Evolutionary conservation across 2,329 filamentous ascomycete genomes (phyloP).

Genomic region (Lecanicillium sp.): DNA sequence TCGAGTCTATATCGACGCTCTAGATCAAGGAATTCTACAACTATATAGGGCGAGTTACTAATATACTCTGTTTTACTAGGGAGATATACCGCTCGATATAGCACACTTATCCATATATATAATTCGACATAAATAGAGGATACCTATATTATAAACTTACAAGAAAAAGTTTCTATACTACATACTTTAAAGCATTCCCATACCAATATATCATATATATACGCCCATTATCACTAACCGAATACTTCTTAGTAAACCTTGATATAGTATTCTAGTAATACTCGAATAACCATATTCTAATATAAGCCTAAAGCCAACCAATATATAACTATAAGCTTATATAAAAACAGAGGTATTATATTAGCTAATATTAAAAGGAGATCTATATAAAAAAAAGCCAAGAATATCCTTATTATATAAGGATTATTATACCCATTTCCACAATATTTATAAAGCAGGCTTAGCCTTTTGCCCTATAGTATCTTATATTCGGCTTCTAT

Average conservation of each 20-base stretch:
- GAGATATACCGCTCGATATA: too few species aligned
- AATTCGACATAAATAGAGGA: too few species aligned
- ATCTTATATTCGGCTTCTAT: neutral
- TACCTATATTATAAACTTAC: too few species aligned
- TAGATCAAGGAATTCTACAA: too few species aligned
- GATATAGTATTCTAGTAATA: neutral
- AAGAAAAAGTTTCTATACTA: too few species aligned
- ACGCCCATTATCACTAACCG: too few species aligned
- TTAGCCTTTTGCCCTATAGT: neutral
- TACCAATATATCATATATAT: too few species aligned
- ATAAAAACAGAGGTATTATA: neutral
- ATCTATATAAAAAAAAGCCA: neutral
- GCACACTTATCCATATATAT: too few species aligned
- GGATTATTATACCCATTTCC: neutral
- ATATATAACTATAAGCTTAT: neutral
- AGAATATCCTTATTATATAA: neutral
- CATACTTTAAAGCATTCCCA: too few species aligned
- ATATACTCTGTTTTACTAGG: too few species aligned
- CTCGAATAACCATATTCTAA: neutral
- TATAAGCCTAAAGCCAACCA: neutral
- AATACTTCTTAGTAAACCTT: slow-evolving; percentile 1
- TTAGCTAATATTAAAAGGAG: neutral
- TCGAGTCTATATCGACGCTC: too few species aligned
- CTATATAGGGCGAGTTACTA: too few species aligned
- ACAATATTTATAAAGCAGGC: neutral